These are phyloP conservation scores for Fusarium pseudoanthophilum DNA, from an alignment of 2,329 filamentous ascomycete genomes.

Conservation along the genomic window DNA sequence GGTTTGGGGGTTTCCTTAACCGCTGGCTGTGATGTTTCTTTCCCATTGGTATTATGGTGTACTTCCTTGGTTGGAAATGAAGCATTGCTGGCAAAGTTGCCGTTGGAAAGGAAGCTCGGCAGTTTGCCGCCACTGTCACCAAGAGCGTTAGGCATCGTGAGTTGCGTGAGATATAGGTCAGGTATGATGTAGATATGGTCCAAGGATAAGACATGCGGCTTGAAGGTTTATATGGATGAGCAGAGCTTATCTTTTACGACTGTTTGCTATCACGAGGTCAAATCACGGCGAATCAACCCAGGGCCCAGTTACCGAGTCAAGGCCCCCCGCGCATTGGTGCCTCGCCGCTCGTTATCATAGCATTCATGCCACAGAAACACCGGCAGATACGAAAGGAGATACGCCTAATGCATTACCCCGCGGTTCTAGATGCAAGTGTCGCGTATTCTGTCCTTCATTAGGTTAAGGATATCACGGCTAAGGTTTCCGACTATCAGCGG, in stretches of 20 bases:
- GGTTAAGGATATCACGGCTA: not conserved
- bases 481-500: not conserved
- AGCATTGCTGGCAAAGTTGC: rapidly evolving
- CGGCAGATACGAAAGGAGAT: not conserved
- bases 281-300: not conserved
- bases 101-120: conserved; percentile 2
- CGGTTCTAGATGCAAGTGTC: not conserved
- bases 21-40: not conserved
- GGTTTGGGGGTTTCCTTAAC: not conserved
- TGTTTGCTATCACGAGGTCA: not conserved
- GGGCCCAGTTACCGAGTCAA: not conserved
- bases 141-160: conserved; percentile 3
- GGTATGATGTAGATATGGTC: not conserved
- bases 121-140: not conserved
- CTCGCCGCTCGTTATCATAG: not conserved
- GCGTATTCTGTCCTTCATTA: not conserved
- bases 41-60: not conserved
- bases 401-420: not conserved
- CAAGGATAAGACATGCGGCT: not conserved
- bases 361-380: not conserved
- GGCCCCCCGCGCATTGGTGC: not conserved
- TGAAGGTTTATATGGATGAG: not conserved
- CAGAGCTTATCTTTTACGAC: not conserved
- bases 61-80: not conserved
- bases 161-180: rapidly evolving